These are phyloP conservation scores for Hordeum vulgare DNA, from an alignment of 176 grass and related monocot genomes.

Conservation along the genomic window DNA sequence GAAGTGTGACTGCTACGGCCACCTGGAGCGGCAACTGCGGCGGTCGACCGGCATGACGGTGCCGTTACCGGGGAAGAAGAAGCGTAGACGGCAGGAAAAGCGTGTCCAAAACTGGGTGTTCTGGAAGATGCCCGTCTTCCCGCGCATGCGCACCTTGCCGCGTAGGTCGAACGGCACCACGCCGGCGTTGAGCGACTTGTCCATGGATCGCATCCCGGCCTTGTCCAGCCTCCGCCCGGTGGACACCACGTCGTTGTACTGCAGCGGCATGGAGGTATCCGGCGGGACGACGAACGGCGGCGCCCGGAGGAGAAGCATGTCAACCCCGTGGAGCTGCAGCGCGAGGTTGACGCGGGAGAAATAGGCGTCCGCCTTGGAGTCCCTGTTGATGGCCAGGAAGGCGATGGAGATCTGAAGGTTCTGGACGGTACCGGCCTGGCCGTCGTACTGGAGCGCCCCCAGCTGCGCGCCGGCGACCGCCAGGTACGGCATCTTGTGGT, in stretches of 20 bases:
- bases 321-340: slow-evolving; percentile 13
- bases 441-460: slow-evolving; percentile 21
- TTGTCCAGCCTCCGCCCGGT: slow-evolving; percentile 12
- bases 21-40: slow-evolving; percentile 15
- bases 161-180: slow-evolving; percentile 39
- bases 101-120: slow-evolving; percentile 30
- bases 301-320: slow-evolving; percentile 26
- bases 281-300: slow-evolving; percentile 42
- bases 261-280: slow-evolving; percentile 37
- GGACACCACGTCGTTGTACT: slow-evolving; percentile 29
- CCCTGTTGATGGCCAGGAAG: slow-evolving; percentile 42
- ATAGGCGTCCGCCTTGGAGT: slow-evolving; percentile 38
- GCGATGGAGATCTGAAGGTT: slow-evolving; percentile 23
- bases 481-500: slow-evolving; percentile 51
- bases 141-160: slow-evolving; percentile 42
- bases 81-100: slow-evolving; percentile 40
- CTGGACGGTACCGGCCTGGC: slow-evolving; percentile 27
- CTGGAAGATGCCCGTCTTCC: slow-evolving; percentile 57
- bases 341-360: slow-evolving; percentile 34
- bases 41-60: slow-evolving; percentile 25
- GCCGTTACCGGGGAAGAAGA: slow-evolving; percentile 43
- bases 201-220: slow-evolving; percentile 30
- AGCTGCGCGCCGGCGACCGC: slow-evolving; percentile 37
- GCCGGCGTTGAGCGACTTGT: slow-evolving; percentile 32
- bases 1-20: background rate